These are phyloP conservation scores for Dinochytrium kinnereticum DNA, from an alignment of 371 early-diverging fungal genomes.

Conservation along the genomic window DNA sequence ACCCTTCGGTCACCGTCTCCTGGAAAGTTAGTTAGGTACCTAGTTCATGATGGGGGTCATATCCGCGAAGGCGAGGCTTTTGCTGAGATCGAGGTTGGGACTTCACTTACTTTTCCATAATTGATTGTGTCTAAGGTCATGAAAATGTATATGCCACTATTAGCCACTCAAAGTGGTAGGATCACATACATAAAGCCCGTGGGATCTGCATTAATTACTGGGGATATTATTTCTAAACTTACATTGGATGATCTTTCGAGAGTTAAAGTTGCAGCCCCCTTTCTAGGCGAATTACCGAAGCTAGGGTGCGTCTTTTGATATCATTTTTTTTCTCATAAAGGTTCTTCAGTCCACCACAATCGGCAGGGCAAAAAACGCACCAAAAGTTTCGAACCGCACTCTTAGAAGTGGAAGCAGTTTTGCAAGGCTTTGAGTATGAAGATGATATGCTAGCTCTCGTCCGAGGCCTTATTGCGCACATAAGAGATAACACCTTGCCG, in stretches of 20 bases:
- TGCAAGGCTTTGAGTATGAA: slow-evolving; percentile 89
- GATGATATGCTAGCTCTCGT: slow-evolving; percentile 69
- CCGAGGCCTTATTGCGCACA: slow-evolving; percentile 74
- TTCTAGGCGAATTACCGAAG: slow-evolving; percentile 82
- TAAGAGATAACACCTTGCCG: slow-evolving; percentile 83
- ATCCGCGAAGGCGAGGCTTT: slow-evolving; percentile 89
- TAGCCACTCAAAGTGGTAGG: slow-evolving; percentile 87
- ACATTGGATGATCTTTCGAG: slow-evolving; percentile 90
- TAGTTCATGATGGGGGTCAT: slow-evolving; percentile 90
- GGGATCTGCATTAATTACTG: slow-evolving; percentile 85
- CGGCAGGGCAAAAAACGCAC: slow-evolving; percentile 59
- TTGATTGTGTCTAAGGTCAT: slow-evolving; percentile 68
- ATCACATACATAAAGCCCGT: slow-evolving; percentile 91
- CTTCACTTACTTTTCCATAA: neutral
- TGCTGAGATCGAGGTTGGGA: slow-evolving; percentile 90
- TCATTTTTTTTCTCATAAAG: slow-evolving; percentile 29
- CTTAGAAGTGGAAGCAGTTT: slow-evolving; percentile 69
- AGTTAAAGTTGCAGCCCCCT: slow-evolving; percentile 87
- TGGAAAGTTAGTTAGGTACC: slow-evolving; percentile 94
- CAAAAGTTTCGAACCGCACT: slow-evolving; percentile 76
- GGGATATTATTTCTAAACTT: slow-evolving; percentile 92
- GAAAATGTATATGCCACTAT: slow-evolving; percentile 99
- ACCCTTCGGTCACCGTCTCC: slow-evolving; percentile 93
- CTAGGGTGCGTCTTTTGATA: slow-evolving; percentile 77
- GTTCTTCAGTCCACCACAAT: slow-evolving; percentile 41